Base-by-base conservation (phyloP, 768 basidiomycete species). In the Grammothele lineata region DNA sequence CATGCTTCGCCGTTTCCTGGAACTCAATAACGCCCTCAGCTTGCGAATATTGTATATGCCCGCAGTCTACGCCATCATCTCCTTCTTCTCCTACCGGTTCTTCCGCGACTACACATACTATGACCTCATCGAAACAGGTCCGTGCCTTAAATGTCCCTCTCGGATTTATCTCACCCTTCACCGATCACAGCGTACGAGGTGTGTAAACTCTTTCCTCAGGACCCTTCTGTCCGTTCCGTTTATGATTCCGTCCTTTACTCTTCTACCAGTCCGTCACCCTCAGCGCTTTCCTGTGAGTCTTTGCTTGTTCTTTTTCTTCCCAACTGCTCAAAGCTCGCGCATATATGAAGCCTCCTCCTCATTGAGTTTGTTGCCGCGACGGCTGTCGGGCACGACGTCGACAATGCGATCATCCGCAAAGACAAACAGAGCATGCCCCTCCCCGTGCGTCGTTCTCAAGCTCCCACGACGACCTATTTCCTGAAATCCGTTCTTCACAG, bases 41-140 rank as follows among this genome's bases (percentile, higher is more conserved):
- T 57, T 90, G n/a, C 81, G 89, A 48, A 80, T 92, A 37, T 59
- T 92, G 53, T 89, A 88, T 57, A 87, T 92, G 88, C 89, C 90
- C 2, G 78, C 81, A 1, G 73, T 92, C 35, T 92, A 87, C 62
- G 84, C 83, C 22, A 68, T 92, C 52, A 78, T 93, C 40, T 89
- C 88, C 1, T 94, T 93, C 70, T 77, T 88, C 56, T 87, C 87
- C 22, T 94, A 89, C 58, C 80, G 91, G 1, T 93, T 70, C 68
- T 93, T 88, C 70, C 78, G 88, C 32, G 69, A 76, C 47, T 92
- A 88, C 59, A 88, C 78, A 34, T 81, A 81, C 57, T 80, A 80
- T 56, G 68, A 67, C 27, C 71, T 80, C 35, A 67, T 70, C 39
- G 70, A 80, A 67, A 60, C 69, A 41, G 70, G 79, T 80, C 46